Conservation (phyloP, 495 filamentous ascomycete genomes). For the Xylaria intraflava region DNA sequence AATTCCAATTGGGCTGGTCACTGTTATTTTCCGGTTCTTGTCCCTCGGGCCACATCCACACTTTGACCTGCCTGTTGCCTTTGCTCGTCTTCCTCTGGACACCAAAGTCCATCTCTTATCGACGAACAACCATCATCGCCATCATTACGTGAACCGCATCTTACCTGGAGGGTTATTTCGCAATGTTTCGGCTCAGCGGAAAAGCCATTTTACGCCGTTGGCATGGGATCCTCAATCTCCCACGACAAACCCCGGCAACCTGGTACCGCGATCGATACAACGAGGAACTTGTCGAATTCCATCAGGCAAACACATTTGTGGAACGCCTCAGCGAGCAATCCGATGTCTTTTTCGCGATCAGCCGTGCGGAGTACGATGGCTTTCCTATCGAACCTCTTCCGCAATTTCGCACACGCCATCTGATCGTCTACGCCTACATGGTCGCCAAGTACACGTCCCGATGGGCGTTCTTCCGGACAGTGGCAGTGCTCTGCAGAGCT, state of each 20-base stretch:
- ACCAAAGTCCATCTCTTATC: no score
- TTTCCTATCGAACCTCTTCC: slow-evolving; percentile 14
- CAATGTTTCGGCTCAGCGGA: neutral
- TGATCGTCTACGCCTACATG: slow-evolving; percentile 43
- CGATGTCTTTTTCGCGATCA: slow-evolving; percentile 47
- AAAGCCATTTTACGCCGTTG: slow-evolving; percentile 28
- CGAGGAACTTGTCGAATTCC: slow-evolving; percentile 41
- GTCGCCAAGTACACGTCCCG: slow-evolving; percentile 45
- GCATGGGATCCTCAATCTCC: slow-evolving; percentile 35
- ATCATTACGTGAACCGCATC: no score
- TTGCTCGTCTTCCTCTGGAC: no score
- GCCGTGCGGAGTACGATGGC: slow-evolving; percentile 31
- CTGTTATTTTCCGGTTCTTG: no score
- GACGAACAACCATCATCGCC: no score
- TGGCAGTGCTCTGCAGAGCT: slow-evolving; percentile 34
- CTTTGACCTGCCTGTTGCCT: no score
- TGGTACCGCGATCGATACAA: slow-evolving; percentile 42
- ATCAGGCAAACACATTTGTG: slow-evolving; percentile 26
- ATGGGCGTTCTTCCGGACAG: slow-evolving; percentile 42
- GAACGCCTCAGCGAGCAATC: slow-evolving; percentile 46
- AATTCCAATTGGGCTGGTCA: no score
- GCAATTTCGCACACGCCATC: slow-evolving; percentile 22
- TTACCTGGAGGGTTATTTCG: no score
- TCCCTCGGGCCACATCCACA: no score
- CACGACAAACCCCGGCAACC: slow-evolving; percentile 32